A percentile compares a stretch with the other conserved stretches of the same genome.
phyloP scores from a whole-genome alignment of 1,139 yeast species.

The Lodderomyces beijingensis region DNA sequence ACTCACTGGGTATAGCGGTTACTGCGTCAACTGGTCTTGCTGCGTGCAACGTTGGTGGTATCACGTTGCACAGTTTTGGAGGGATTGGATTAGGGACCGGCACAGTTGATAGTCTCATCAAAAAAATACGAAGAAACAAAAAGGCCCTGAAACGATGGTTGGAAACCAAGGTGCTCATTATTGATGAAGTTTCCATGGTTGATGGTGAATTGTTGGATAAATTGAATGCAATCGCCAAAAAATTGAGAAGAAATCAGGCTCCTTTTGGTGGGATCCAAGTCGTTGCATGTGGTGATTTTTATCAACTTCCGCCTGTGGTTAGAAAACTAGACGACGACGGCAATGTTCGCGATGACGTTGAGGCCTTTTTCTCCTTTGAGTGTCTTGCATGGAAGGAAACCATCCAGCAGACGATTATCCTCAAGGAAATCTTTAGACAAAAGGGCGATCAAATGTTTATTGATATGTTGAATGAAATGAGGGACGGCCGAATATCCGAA shows the following conservation, averaged over 20 bases:
- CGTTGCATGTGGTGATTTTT: slow-evolving; percentile 84
- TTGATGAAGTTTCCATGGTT: slow-evolving; percentile 90
- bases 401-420: slow-evolving; percentile 61
- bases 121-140: slow-evolving; percentile 52
- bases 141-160: slow-evolving; percentile 61
- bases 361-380: slow-evolving; percentile 68
- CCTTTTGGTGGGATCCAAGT: slow-evolving; percentile 93
- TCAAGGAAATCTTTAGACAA: slow-evolving; percentile 86
- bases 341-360: slow-evolving; percentile 16
- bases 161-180: slow-evolving; percentile 56
- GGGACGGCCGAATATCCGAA: slow-evolving; percentile 63
- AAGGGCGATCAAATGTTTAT: slow-evolving; percentile 76
- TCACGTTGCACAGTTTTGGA: slow-evolving; percentile 78
- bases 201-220: slow-evolving; percentile 73
- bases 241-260: slow-evolving; percentile 38
- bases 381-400: slow-evolving; percentile 66
- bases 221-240: slow-evolving; percentile 60
- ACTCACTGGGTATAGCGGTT: slow-evolving; percentile 62
- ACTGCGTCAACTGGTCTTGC: slow-evolving; percentile 94
- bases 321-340: slow-evolving; percentile 23
- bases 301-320: slow-evolving; percentile 82
- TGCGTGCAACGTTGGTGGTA: slow-evolving; percentile 88
- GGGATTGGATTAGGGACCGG: slow-evolving; percentile 75
- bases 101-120: slow-evolving; percentile 35
- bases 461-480: slow-evolving; percentile 81